Base-by-base conservation (phyloP, 441 rosid genomes). In the Pelargonium citronellum region DNA sequence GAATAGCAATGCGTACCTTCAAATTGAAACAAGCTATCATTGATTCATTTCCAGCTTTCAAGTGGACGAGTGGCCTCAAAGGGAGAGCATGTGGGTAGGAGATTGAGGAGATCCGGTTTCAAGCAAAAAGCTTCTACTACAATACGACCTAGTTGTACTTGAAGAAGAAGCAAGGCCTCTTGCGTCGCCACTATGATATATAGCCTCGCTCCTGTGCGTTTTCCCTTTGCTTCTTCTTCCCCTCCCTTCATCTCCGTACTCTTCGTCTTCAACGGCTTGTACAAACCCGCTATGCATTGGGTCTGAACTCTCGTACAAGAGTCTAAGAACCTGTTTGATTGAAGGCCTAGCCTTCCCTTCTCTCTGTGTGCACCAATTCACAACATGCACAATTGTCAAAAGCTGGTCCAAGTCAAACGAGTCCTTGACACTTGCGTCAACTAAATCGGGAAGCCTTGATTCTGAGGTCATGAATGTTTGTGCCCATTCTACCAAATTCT, bases 101-200 rank as follows among this genome's bases (percentile, higher is more conserved):
- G 97, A 95, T 43, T 90, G 97, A 11, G 98, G 98, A 12, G 97
- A 92, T 16, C 92, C 89, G 20, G 82, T 84, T 78, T 90, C 97
- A 6, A 95, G 92, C 73, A 95, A 76, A 78, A 88, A 86, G 81
- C 92, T 95, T 79, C 94, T 74, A 75, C 97, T 91, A 63, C 97
- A 90, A 85, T 87, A 87, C 9, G 97, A 95, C 79, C 96, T 83
- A 15, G 97, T 82, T 63, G 99, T 95, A 74, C 99, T 91, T 5
- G 99, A 90, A 15, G 99, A 90, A 72, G 97, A 91, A 57, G 96
- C 90, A 61, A 91, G 87, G 73, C 78, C 84, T 68, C 91, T 83
- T 57, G 77, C 93, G 69, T 91, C 96, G 10, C 84, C 89, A 22
- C 85, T 80, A 71, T 86, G 82, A 73, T 82, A 88, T 8, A 80